These are phyloP conservation scores for Colletotrichum cordylinicola DNA, from an alignment of 2,329 filamentous ascomycete species.

Conservation along the genomic window DNA sequence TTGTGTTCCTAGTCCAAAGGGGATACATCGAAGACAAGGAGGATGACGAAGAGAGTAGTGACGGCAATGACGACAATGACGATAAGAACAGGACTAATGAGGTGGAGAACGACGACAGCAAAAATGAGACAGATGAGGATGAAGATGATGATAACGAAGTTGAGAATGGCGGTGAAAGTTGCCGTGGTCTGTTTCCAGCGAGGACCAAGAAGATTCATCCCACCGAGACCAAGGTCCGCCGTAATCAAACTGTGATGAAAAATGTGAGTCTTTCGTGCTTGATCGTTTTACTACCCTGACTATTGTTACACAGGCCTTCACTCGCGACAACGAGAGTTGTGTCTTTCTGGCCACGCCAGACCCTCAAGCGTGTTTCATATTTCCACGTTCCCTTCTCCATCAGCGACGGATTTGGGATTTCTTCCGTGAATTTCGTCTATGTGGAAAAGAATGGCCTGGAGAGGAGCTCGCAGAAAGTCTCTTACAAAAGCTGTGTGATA, in stretches of 20 bases:
- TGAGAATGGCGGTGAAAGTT: background rate
- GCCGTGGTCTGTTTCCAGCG: background rate
- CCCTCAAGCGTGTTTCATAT: background rate
- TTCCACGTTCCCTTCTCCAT: background rate
- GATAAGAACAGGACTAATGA: background rate
- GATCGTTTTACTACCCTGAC: background rate
- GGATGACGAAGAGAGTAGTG: background rate
- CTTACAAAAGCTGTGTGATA: background rate
- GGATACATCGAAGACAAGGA: background rate
- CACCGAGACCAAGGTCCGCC: background rate
- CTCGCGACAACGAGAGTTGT: background rate
- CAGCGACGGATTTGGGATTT: rapidly evolving
- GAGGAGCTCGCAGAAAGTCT: background rate
- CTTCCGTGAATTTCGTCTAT: background rate
- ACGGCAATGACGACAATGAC: background rate
- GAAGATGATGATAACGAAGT: background rate
- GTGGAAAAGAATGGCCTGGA: background rate
- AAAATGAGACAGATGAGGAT: background rate
- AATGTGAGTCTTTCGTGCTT: background rate
- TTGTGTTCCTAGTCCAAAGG: background rate
- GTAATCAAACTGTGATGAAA: background rate
- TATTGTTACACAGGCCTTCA: background rate
- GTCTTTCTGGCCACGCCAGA: background rate
- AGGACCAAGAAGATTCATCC: rapidly evolving
- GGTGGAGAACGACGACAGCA: background rate